Evolutionary conservation across 495 filamentous ascomycete genomes (phyloP), one percentile per base, ranked within the genome.

Genomic region (Bacidia gigantensis): DNA sequence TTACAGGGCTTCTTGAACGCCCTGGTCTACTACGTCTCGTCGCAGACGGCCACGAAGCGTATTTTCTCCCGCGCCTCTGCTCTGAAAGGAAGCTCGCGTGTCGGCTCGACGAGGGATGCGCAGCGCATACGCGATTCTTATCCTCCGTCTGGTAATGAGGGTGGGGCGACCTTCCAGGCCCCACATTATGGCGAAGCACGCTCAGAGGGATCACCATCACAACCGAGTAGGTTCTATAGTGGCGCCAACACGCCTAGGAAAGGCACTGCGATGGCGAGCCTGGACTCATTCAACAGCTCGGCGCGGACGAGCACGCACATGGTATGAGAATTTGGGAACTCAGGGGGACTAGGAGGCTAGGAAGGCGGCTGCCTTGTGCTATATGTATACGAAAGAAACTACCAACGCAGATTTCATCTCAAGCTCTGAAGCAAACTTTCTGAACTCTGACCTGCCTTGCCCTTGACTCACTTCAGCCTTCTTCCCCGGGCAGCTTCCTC

Each of bases 1-100:
- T 71, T 89, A 0, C 87, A 92, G 59, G 87, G 87, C 0, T 87
- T 90, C 59, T 89, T 87, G 85, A 94, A 92, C 58, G 77, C 78
- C 21, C 61, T 87, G 44, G 86, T 92, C 49, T 94, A 92, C 65
- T 63, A 79, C 12, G 79, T 76, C 18, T 86, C 86, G 3, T 75
- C 72, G 14, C 68, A 66, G 60, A 63, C 56, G 2, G 56, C 56
- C 9, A 43, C 24, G 32, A 41, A 51, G 26, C 29, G 21, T 17
- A 20, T 41, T 23, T 51, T 48, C 46, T 9, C 21, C 9, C 46
- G 46, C 3, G 12, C 46, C 21, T 23, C 9, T 23, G 17, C 49
- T 42, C 3, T 18, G 3, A 18, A 11, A 23, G 20, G 49, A 23
- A 18, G 39, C 18, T 17, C 49, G 22, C 39, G n/a, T 5, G 35